phyloP scores from a whole-genome alignment of 2,329 filamentous ascomycete species.

The Fusarium brevicatenulatum region DNA sequence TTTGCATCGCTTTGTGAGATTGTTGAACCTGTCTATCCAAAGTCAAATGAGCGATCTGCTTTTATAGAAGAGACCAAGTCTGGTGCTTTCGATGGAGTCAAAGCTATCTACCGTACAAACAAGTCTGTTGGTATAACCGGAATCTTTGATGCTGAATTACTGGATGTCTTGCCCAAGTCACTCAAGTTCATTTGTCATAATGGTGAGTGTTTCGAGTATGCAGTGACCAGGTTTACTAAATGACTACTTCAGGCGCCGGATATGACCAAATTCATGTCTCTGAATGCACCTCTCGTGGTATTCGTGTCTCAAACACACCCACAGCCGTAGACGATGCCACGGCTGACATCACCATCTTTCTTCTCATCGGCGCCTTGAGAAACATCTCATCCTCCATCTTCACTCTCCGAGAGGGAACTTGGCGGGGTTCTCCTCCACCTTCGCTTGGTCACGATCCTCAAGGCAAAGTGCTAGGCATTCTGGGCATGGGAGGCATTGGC shows the following conservation, averaged over 20 bases:
- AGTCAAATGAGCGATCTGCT: constrained; percentile 68
- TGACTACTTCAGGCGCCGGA: constrained; percentile 70
- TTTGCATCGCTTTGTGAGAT: constrained; percentile 71
- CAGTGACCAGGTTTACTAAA: background rate
- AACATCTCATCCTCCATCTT: constrained; percentile 76
- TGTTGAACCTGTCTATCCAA: constrained; percentile 72
- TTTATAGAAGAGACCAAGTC: constrained; percentile 76
- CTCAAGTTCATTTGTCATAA: constrained; percentile 70
- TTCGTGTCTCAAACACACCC: constrained; percentile 84
- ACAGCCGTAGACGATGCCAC: constrained; percentile 84
- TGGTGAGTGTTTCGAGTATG: constrained; percentile 51
- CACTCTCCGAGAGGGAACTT: constrained; percentile 72
- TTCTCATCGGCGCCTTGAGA: constrained; percentile 82
- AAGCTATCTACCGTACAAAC: constrained; percentile 78
- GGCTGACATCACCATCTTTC: constrained; percentile 82
- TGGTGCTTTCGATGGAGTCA: constrained; percentile 72
- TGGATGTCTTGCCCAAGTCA: constrained; percentile 64
- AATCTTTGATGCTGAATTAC: constrained; percentile 74
- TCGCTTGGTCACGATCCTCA: constrained; percentile 79
- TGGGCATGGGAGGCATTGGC: constrained; percentile 90
- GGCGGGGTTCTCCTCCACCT: constrained; percentile 68
- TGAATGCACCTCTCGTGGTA: constrained; percentile 72
- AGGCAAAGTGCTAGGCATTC: constrained; percentile 80
- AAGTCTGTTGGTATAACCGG: constrained; percentile 72
- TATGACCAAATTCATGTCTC: constrained; percentile 84